phyloP scores from a whole-genome alignment of 1,284 basidiomycete species.

The Melampsora larici-populina region DNA sequence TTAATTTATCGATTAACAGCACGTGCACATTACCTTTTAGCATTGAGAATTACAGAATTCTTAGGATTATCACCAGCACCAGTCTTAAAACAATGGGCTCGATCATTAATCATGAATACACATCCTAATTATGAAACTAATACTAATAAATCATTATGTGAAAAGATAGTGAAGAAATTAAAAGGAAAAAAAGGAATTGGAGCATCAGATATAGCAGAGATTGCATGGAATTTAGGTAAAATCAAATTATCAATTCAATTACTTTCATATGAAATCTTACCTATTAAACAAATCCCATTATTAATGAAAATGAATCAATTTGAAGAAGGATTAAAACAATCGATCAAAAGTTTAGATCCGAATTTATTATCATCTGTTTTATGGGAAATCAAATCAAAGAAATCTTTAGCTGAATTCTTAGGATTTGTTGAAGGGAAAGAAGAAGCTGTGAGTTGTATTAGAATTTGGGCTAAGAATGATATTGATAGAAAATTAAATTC shows the following conservation, averaged over 20 bases:
- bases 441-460: conserved; percentile 70
- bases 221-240: conserved; percentile 87
- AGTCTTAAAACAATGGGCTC: conserved; percentile 93
- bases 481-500: conserved; percentile 7
- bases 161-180: conserved; percentile 81
- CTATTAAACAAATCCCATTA: conserved; percentile 89
- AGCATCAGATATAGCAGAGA: conserved; percentile 89
- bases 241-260: conserved; percentile 78
- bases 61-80: conserved; percentile 76
- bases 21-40: conserved; percentile 83
- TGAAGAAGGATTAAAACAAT: conserved; percentile 77
- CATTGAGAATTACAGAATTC: conserved; percentile 82
- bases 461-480: conserved; percentile 77
- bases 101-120: conserved; percentile 67
- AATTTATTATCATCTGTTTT: conserved; percentile 92
- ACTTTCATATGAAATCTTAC: conserved; percentile 82
- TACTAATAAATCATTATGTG: conserved; percentile 71
- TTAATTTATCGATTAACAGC: conserved; percentile 79
- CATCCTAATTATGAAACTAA: neutral
- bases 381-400: conserved; percentile 73
- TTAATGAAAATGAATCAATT: conserved; percentile 93
- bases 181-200: conserved; percentile 60
- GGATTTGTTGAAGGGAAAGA: conserved; percentile 81
- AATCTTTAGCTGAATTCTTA: conserved; percentile 90
- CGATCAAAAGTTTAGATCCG: conserved; percentile 89